Conservation (phyloP, 164 flowering plant genomes). For the Stephania cephalantha region DNA sequence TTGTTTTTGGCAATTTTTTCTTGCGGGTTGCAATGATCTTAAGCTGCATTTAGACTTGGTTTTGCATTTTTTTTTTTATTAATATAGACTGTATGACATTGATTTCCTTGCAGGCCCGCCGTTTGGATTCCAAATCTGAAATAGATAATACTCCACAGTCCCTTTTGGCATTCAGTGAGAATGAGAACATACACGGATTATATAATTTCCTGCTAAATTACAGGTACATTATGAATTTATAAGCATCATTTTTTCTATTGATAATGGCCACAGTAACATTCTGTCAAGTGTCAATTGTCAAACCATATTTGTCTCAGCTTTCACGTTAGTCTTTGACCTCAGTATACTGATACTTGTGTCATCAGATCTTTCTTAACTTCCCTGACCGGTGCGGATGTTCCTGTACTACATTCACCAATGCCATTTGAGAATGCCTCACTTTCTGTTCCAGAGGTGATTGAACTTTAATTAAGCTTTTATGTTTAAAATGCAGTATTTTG, state of each 20-base stretch:
- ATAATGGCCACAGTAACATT: neutral
- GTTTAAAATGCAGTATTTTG: neutral
- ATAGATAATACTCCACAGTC: slow-evolving; percentile 80
- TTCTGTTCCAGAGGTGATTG: slow-evolving; percentile 72
- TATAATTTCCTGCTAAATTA: slow-evolving; percentile 85
- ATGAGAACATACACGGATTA: slow-evolving; percentile 61
- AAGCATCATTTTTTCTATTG: neutral
- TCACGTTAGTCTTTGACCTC: slow-evolving; percentile 9
- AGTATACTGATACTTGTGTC: slow-evolving; percentile 14
- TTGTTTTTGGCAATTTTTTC: neutral
- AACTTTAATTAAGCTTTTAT: neutral
- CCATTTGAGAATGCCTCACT: slow-evolving; percentile 83
- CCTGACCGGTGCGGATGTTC: slow-evolving; percentile 69
- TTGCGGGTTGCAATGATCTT: neutral
- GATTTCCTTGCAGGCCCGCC: slow-evolving; percentile 53
- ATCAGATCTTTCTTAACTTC: slow-evolving; percentile 60
- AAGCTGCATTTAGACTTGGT: neutral
- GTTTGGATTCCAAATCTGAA: slow-evolving; percentile 38
- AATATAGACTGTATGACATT: neutral
- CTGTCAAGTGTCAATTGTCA: neutral
- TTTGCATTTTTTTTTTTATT: neutral
- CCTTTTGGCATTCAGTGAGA: slow-evolving; percentile 61
- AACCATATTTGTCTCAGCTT: neutral
- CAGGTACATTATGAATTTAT: slow-evolving; percentile 37
- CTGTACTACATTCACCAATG: slow-evolving; percentile 68